Conservation (phyloP, 305 asterid species). For the Andrographis paniculata region DNA sequence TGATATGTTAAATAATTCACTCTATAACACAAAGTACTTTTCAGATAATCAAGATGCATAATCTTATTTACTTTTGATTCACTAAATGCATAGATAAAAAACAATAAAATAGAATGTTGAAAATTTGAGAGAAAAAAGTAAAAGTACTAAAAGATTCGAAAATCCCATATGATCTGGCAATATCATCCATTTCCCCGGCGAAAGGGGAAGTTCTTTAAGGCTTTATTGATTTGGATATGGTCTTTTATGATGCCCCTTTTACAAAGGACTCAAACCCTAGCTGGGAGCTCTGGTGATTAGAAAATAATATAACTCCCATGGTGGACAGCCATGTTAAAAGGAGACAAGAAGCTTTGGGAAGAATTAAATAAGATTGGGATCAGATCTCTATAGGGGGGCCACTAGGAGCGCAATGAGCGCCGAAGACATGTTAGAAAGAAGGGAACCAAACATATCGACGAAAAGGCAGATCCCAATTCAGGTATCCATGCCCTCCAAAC, state of each 20-base stretch:
- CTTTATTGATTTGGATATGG: not conserved
- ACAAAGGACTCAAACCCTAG: not conserved
- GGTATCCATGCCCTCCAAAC: conserved; percentile 8
- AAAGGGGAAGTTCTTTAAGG: not conserved
- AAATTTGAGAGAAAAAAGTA: not conserved
- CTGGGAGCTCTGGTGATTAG: not conserved
- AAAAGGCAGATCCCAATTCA: conserved; percentile 50
- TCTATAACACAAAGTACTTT: no score
- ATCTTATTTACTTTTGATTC: no score
- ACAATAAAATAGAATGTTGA: no score
- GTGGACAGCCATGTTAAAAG: conserved; percentile 22
- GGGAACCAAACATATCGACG: conserved; percentile 42
- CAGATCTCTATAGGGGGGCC: not conserved
- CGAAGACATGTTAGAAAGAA: conserved; percentile 32
- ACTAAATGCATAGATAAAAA: no score
- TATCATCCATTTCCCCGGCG: not conserved
- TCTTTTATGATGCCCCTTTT: not conserved
- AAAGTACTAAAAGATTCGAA: no score
- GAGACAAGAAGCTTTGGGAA: conserved; percentile 14
- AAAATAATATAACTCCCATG: conserved; percentile 5
- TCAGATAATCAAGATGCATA: no score
- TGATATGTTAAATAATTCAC: no score
- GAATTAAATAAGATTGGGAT: not conserved
- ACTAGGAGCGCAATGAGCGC: conserved; percentile 37
- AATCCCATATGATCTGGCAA: not conserved